Conservation (phyloP, 805 yeast genomes). For the Jamesozyma spencerorum region DNA sequence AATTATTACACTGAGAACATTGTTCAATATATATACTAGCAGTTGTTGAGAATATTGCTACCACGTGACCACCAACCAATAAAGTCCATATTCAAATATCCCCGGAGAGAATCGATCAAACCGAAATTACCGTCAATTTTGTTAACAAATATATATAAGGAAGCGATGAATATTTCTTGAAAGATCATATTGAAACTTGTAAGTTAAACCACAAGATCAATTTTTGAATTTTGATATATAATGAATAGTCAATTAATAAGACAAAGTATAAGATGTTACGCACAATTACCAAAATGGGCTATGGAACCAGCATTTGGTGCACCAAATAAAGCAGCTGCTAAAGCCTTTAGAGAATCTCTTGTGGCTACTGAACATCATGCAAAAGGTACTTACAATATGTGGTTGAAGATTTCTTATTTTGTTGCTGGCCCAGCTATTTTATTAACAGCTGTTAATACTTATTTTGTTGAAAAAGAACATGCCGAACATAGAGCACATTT, state of each 20-base stretch:
- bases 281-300: slow-evolving; percentile 35
- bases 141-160: neutral
- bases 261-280: slow-evolving; percentile 24
- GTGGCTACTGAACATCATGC: slow-evolving; percentile 76
- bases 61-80: slow-evolving; percentile 2
- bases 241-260: slow-evolving; percentile 4
- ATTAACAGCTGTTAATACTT: slow-evolving; percentile 71
- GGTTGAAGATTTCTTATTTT: slow-evolving; percentile 77
- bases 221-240: neutral
- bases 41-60: no score
- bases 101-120: neutral
- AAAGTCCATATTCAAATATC: no score
- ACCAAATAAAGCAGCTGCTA: slow-evolving; percentile 49
- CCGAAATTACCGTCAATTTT: neutral
- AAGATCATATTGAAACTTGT: no score
- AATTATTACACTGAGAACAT: no score
- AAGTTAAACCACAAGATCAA: no score
- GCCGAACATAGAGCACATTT: slow-evolving; percentile 81
- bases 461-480: slow-evolving; percentile 76
- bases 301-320: slow-evolving; percentile 41
- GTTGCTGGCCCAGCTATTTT: slow-evolving; percentile 78
- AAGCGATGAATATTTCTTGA: no score
- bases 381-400: slow-evolving; percentile 56
- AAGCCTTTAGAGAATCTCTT: slow-evolving; percentile 51
- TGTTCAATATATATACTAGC: no score